Evolutionary conservation across 331 rosid genomes (phyloP), one percentile per base, ranked within the genome.

Genomic region (Phaseolus coccineus): DNA sequence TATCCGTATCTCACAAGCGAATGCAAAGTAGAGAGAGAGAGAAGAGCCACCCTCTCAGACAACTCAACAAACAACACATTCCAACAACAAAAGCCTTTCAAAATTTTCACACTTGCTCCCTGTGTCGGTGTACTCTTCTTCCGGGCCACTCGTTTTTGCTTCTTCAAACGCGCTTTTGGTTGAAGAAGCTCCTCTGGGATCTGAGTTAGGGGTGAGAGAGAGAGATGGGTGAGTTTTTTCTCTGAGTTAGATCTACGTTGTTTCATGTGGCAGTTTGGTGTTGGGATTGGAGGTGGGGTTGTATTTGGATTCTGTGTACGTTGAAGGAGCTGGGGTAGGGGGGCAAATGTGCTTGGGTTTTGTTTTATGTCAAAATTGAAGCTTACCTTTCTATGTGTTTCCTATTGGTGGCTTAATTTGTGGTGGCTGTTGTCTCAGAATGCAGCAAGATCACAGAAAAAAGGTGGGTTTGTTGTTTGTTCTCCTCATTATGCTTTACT

Each of bases 381-480:
- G 69, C 57, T 76, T 22, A 46, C 14, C 27, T 19, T 64, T 83
- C 40, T 53, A 2, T 71, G 57, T 63, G 67, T 59, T 76, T 84
- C 80, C 77, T 69, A 37, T 79, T 46, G 75, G 47, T 63, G 52
- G 9, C 56, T 79, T 81, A 75, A 65, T 82, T 24, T 55, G 62
- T 48, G 71, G 65, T 64, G 50, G 81, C 80, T 68, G 71, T 84
- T 73, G 81, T 16, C 71, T 63, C 72, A 87, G 64, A 88, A 94
- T 94, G 97, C 92, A 88, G 88, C 90, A 83, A 64, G 90, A 88
- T 85, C 94, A 89, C 31, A 84, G 87, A 5, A 91, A 89, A 78
- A 92, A 92, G 98, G 98, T 92, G 83, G 71, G 30, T 71, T 74
- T 72, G 27, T 64, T 35, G 70, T 16, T 51, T 50, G 11, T 51